A percentile compares a stretch with the other conserved stretches of the same genome.
These are phyloP conservation scores for Tuber melanosporum DNA, from an alignment of 495 filamentous ascomycete species.

Conservation along the genomic window DNA sequence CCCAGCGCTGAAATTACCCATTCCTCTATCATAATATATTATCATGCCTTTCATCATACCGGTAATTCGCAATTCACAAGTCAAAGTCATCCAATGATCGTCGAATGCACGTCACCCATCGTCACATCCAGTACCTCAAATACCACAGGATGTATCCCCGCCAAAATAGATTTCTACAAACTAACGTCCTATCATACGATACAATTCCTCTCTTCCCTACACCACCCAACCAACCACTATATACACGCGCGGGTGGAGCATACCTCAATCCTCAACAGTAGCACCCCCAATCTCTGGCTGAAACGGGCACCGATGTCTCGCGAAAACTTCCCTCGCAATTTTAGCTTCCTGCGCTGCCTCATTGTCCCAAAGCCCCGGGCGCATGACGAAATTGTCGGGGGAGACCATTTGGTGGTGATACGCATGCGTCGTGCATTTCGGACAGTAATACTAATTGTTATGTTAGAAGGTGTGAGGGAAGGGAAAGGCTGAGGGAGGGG, in stretches of 20 bases:
- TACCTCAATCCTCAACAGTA: conserved; percentile 11
- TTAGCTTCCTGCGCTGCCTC: conserved; percentile 11
- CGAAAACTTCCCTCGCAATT: conserved; percentile 29
- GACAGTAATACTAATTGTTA: conserved; percentile 21
- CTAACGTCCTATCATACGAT: background rate
- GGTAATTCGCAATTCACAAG: background rate
- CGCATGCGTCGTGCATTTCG: conserved; percentile 25
- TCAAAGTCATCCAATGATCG: background rate
- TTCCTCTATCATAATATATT: background rate
- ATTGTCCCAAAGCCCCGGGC: conserved; percentile 21
- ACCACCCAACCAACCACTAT: background rate
- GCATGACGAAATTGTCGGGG: conserved; percentile 19
- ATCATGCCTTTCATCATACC: background rate
- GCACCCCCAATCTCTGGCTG: conserved; percentile 32
- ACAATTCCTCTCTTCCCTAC: background rate
- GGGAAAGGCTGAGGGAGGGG: background rate
- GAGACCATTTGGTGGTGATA: conserved; percentile 30
- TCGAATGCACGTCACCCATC: background rate
- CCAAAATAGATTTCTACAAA: background rate
- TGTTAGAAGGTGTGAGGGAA: background rate
- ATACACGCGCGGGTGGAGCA: no score
- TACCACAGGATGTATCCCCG: background rate
- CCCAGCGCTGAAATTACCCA: background rate
- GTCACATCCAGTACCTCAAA: background rate
- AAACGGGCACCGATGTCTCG: conserved; percentile 19